phyloP scores from a whole-genome alignment of 805 yeast genomes.

The Ogataea sp. region DNA sequence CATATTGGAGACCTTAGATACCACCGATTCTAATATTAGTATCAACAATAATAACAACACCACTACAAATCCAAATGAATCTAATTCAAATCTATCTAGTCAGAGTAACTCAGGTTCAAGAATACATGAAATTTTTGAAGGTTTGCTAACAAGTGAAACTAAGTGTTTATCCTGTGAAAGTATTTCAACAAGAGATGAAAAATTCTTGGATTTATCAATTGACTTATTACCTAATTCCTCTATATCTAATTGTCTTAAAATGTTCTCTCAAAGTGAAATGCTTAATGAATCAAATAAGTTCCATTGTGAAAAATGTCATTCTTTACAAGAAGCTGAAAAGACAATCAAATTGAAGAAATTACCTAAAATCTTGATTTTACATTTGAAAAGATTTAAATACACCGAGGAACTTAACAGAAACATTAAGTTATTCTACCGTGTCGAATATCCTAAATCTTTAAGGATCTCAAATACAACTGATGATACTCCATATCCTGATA shows the following conservation, averaged over 20 bases:
- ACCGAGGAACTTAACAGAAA: slow-evolving; percentile 74
- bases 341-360: slow-evolving; percentile 70
- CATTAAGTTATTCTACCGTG: slow-evolving; percentile 80
- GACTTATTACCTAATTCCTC: slow-evolving; percentile 74
- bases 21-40: too few species aligned
- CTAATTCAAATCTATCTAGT: slow-evolving; percentile 5
- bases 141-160: slow-evolving; percentile 77
- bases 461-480: slow-evolving; percentile 64
- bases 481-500: slow-evolving; percentile 40
- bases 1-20: slow-evolving; percentile 45
- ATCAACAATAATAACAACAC: too few species aligned
- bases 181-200: slow-evolving; percentile 73
- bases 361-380: slow-evolving; percentile 75
- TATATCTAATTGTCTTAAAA: slow-evolving; percentile 67
- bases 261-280: slow-evolving; percentile 81
- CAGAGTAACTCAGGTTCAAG: slow-evolving; percentile 7
- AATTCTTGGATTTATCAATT: slow-evolving; percentile 77
- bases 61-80: too few species aligned
- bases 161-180: slow-evolving; percentile 87
- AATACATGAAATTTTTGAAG: slow-evolving; percentile 72
- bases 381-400: slow-evolving; percentile 87
- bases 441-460: slow-evolving; percentile 69
- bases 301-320: slow-evolving; percentile 84
- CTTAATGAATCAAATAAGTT: slow-evolving; percentile 84
- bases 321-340: slow-evolving; percentile 90